A percentile compares a stretch with the other conserved stretches of the same genome.
Conservation (phyloP, 257 asterid species). For the Voacanga thouarsii region DNA sequence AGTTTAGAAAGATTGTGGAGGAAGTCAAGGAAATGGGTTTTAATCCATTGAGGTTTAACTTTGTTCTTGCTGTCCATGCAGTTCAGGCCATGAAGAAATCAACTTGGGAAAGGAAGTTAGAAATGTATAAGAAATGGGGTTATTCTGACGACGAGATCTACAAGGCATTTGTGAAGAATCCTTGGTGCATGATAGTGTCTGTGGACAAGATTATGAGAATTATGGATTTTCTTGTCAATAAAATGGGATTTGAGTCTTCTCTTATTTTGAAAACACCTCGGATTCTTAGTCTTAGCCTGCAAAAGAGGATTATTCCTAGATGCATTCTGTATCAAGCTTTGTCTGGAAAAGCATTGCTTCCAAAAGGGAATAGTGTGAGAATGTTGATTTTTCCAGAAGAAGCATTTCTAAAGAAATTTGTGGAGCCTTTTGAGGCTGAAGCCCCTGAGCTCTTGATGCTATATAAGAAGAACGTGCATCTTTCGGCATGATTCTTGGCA, state of each 20-base stretch:
- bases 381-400: constrained; percentile 8
- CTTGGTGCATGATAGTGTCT: constrained; percentile 20
- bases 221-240: constrained; percentile 16
- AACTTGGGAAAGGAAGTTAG: constrained; percentile 31
- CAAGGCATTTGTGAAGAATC: constrained; percentile 22
- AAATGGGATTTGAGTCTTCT: constrained; percentile 15
- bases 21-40: constrained; percentile 17
- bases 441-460: constrained; percentile 15
- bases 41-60: neutral
- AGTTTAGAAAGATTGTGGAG: constrained; percentile 13
- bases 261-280: neutral
- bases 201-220: constrained; percentile 10
- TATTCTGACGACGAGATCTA: constrained; percentile 20
- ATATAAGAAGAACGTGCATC: constrained; percentile 5
- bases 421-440: constrained; percentile 11
- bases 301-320: constrained; percentile 20
- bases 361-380: neutral
- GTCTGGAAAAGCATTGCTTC: constrained; percentile 12
- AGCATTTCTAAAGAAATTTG: constrained; percentile 10
- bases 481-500: no score
- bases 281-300: constrained; percentile 5
- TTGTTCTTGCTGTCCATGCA: constrained; percentile 8
- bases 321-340: constrained; percentile 15
- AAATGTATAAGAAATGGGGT: constrained; percentile 32
- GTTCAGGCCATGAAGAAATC: constrained; percentile 8